Evolutionary conservation across 2,329 filamentous ascomycete genomes (phyloP), one percentile per base, ranked within the genome.

Genomic region (Annulohypoxylon truncatum): DNA sequence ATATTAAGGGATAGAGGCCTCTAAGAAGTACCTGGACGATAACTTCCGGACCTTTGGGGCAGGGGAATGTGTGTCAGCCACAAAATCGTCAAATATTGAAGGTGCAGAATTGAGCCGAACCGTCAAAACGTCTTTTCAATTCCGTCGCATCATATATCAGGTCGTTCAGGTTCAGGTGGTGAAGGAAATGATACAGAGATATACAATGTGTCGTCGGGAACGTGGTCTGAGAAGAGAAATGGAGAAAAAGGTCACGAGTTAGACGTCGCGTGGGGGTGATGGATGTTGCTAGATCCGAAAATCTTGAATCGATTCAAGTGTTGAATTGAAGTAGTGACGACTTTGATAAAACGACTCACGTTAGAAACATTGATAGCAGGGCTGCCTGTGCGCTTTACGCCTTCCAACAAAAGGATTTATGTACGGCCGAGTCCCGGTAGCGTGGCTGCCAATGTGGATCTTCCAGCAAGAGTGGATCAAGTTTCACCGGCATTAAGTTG

Each of bases 41-140:
- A 47, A 63, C 65, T 70, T 73, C 72, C 67, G 65, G 69, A 68
- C 71, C 73, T 75, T 74, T 57, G 56, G 18, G 52, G 65, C 26
- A 44, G 64, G 69, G 64, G 51, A 56, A 68, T 54, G 66, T 51
- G 69, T 72, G 76, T 78, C 68, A 78, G 76, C 71, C 63, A 70
- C 54, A 55, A 72, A 57, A 67, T 66, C 69, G 61, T 57, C 35
- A 66, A 66, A n/a, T 65, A 64, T 48, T 67, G 58, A 55, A 73
- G 69, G 71, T 70, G 72, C 73, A 74, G 72, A 76, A 75, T 76
- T 76, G 75, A 74, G 72, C 67, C 76, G 76, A 77, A 77, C 75
- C 76, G 74, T 76, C 70, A 77, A 77, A 75, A 68, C 69, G 69
- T 73, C 65, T 77, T 42, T 59, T 75, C 68, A 74, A 68, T 71